These are phyloP conservation scores for Tylopilus rubrobrunneus DNA, from an alignment of 768 basidiomycete species.

Conservation along the genomic window DNA sequence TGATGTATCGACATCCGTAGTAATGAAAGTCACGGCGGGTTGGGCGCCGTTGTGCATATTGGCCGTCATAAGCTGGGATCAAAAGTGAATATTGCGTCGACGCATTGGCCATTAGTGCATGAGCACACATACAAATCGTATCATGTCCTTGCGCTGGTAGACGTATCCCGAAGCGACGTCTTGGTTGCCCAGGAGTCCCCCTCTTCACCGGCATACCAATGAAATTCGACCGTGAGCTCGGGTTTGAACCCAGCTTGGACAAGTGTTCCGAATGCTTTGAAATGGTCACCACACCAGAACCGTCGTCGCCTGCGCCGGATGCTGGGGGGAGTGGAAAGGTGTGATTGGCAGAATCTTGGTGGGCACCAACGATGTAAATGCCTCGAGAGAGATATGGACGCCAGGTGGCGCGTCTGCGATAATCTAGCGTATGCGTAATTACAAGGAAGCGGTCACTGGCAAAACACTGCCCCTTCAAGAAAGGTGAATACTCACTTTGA, in stretches of 20 bases:
- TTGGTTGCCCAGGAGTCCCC: slow-evolving; percentile 36
- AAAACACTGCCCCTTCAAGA: background rate
- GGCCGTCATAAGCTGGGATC: no score
- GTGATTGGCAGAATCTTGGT: no score
- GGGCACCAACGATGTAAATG: no score
- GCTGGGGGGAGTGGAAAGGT: slow-evolving; percentile 34
- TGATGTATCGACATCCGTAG: no score
- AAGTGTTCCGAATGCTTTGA: slow-evolving; percentile 45
- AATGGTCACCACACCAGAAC: slow-evolving; percentile 68
- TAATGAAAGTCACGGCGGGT: no score
- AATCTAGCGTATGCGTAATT: slow-evolving; percentile 6
- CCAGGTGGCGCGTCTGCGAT: slow-evolving; percentile 6
- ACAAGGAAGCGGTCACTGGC: no score
- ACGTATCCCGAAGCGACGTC: slow-evolving; percentile 21
- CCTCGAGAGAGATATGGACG: slow-evolving; percentile 1
- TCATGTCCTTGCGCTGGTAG: no score
- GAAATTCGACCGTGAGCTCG: slow-evolving; percentile 54
- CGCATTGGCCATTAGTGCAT: no score
- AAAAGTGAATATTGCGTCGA: no score
- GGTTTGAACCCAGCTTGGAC: slow-evolving; percentile 66
- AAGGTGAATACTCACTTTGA: background rate
- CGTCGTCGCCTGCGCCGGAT: slow-evolving; percentile 46
- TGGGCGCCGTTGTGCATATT: no score
- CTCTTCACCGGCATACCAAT: slow-evolving; percentile 77
- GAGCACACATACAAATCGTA: no score